Conservation (phyloP, 177 flowering plant species). For the Tripterygium wilfordii region DNA sequence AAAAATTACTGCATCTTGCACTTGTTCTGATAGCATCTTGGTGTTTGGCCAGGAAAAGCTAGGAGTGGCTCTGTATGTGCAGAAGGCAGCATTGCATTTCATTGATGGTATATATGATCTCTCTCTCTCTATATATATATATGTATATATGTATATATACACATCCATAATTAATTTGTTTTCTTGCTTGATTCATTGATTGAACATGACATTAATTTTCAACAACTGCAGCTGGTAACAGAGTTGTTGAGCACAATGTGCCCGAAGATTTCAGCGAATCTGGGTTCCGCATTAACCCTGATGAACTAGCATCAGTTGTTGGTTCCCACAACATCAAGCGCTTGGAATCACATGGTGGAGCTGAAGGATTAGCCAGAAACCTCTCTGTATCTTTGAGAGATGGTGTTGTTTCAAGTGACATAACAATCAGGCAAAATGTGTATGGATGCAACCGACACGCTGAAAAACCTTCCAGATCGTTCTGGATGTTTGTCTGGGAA, state of each 20-base stretch:
- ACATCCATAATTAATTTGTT: too few species aligned
- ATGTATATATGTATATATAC: too few species aligned
- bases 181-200: neutral
- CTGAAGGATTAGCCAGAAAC: constrained; percentile 35
- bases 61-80: constrained; percentile 40
- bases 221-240: constrained; percentile 22
- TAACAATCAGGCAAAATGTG: constrained; percentile 25
- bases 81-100: constrained; percentile 48
- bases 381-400: constrained; percentile 24
- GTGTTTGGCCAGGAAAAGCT: constrained; percentile 36
- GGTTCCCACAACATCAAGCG: constrained; percentile 23
- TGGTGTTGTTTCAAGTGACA: constrained; percentile 27
- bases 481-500: constrained; percentile 54
- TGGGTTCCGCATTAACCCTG: constrained; percentile 44
- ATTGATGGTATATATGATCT: constrained; percentile 32
- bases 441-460: constrained; percentile 35
- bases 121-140: too few species aligned
- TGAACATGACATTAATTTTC: neutral
- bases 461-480: constrained; percentile 39
- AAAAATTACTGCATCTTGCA: neutral
- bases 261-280: constrained; percentile 28
- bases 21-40: neutral
- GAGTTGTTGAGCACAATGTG: constrained; percentile 21
- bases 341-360: constrained; percentile 31
- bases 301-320: constrained; percentile 36